phyloP scores from a whole-genome alignment of 352 stramenopile genomes.

The Phytophthora podocarpi region DNA sequence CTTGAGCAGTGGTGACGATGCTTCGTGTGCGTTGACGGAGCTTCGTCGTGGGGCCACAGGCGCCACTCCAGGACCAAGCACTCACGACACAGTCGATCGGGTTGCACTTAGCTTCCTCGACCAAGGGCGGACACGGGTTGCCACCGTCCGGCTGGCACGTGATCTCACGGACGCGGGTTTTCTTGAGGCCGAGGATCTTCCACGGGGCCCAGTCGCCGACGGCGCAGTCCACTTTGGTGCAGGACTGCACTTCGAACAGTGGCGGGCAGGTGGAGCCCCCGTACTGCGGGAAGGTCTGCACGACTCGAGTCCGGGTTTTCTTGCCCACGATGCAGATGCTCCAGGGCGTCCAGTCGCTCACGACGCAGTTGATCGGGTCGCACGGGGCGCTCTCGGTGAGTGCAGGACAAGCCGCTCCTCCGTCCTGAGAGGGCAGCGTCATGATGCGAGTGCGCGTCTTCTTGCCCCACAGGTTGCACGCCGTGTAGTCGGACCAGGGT shows the following conservation, averaged over 20 bases:
- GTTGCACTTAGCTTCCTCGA: conserved; percentile 43
- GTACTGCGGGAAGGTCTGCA: conserved; percentile 44
- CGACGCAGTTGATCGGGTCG: conserved; percentile 50
- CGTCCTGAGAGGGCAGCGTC: conserved; percentile 27
- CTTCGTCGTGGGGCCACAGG: conserved; percentile 43
- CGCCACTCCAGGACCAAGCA: conserved; percentile 42
- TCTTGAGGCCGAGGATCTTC: conserved; percentile 39
- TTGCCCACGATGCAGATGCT: conserved; percentile 41
- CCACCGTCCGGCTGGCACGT: conserved; percentile 48
- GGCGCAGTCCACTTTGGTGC: conserved; percentile 48
- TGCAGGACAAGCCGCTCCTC: conserved; percentile 33
- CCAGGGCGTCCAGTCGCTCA: conserved; percentile 50
- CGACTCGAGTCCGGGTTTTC: conserved; percentile 39
- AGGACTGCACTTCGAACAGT: conserved; percentile 34
- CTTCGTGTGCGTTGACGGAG: conserved; percentile 34
- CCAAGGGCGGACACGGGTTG: conserved; percentile 43
- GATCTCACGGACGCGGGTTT: conserved; percentile 45
- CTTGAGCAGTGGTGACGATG: conserved; percentile 36
- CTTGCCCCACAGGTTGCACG: conserved; percentile 38
- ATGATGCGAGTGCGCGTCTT: conserved; percentile 43
- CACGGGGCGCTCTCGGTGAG: conserved; percentile 38
- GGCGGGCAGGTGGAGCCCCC: conserved; percentile 40
- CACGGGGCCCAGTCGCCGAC: conserved; percentile 44
- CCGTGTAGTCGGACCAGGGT: conserved; percentile 35
- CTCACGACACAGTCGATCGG: conserved; percentile 50